Percentiles rank a stretch among this genome's conserved stretches.
phyloP scores from a whole-genome alignment of 768 basidiomycete species.

The Rubroboletus satanas region DNA sequence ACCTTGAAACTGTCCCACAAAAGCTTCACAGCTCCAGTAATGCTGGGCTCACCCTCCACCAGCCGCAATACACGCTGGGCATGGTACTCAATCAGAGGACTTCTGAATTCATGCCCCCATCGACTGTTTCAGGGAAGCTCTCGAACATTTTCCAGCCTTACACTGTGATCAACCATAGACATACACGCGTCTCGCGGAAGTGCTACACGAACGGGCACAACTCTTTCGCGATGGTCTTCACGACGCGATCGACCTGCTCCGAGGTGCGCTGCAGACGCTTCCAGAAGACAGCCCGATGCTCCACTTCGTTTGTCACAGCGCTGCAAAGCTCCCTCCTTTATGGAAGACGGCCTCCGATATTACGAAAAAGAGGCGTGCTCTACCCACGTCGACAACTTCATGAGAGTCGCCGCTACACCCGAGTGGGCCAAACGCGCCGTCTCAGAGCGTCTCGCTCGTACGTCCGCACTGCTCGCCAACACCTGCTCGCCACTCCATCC shows the following conservation, averaged over 20 bases:
- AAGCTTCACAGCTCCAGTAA: too few relatives aligned
- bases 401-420: constrained; percentile 10
- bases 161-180: constrained; percentile 10
- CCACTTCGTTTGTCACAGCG: neutral
- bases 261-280: neutral
- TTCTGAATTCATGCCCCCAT: constrained; percentile 5
- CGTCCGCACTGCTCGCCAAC: constrained; percentile 21
- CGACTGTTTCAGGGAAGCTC: constrained; percentile 1
- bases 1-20: too few relatives aligned
- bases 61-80: too few relatives aligned
- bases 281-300: constrained; percentile 3
- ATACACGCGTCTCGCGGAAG: neutral
- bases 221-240: neutral
- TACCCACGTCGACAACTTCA: neutral
- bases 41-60: too few relatives aligned
- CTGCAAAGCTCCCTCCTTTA: neutral
- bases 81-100: too few relatives aligned
- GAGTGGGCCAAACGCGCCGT: constrained; percentile 16
- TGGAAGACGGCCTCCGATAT: constrained; percentile 15
- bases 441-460: too few relatives aligned
- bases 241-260: neutral
- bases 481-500: constrained; percentile 18
- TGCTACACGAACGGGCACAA: neutral
- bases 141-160: constrained; percentile 3
- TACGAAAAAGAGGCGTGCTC: constrained; percentile 14